Evolutionary conservation across 805 yeast genomes (phyloP).

Genomic region (Metschnikowia kunwiensis): DNA sequence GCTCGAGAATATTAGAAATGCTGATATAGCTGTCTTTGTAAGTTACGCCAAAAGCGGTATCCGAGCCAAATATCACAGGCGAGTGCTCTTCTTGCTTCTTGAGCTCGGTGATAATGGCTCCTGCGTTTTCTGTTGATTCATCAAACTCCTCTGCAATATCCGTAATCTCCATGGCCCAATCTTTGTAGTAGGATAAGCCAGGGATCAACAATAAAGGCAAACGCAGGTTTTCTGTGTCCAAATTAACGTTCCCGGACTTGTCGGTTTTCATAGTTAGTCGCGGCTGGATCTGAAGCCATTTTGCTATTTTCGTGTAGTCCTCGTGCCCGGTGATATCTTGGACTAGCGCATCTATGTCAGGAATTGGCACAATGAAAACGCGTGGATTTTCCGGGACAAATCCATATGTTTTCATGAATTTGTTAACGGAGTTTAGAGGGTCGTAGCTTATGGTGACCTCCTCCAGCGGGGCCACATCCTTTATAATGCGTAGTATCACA

Average conservation of each 20-base stretch:
- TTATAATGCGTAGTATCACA: constrained; percentile 33
- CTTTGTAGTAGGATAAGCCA: constrained; percentile 13
- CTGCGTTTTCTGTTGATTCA: not conserved
- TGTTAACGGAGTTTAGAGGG: constrained; percentile 8
- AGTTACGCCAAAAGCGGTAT: constrained; percentile 17
- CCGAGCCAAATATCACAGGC: constrained; percentile 7
- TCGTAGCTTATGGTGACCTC: constrained; percentile 19
- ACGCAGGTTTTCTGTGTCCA: constrained; percentile 8
- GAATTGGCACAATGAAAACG: constrained; percentile 9
- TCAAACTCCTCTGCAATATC: constrained; percentile 11
- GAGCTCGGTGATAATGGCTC: constrained; percentile 4
- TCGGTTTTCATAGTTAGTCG: constrained; percentile 5
- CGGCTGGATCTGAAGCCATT: constrained; percentile 18
- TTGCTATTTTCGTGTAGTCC: constrained; percentile 13
- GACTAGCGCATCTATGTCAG: constrained; percentile 3
- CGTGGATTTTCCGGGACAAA: constrained; percentile 12
- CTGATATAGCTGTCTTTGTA: constrained; percentile 13
- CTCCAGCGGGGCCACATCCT: constrained; percentile 3
- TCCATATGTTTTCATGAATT: constrained; percentile 16
- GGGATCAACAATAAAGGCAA: constrained; percentile 17
- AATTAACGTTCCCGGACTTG: constrained; percentile 1
- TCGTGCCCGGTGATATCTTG: not conserved
- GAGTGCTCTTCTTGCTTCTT: constrained; percentile 8
- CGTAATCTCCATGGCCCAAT: constrained; percentile 12
- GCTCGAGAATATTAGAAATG: constrained; percentile 12